These are phyloP conservation scores for Penicillium silybi DNA, from an alignment of 495 filamentous ascomycete genomes.

Conservation along the genomic window DNA sequence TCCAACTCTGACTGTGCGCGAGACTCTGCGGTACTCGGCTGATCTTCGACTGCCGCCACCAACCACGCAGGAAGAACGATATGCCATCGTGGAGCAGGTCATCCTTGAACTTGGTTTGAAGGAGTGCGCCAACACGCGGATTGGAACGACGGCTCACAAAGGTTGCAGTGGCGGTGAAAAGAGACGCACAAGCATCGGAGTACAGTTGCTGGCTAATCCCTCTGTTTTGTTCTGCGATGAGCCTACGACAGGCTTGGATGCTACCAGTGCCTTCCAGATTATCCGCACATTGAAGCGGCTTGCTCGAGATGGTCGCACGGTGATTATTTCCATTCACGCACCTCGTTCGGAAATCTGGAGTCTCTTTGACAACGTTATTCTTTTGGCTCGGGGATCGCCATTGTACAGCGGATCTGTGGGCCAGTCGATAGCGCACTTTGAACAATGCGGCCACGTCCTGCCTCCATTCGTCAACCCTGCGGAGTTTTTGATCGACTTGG, in stretches of 20 bases:
- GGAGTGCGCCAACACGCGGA: slow-evolving; percentile 67
- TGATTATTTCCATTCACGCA: slow-evolving; percentile 70
- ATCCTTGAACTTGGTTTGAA: slow-evolving; percentile 70
- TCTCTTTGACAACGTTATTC: slow-evolving; percentile 63
- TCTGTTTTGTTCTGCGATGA: slow-evolving; percentile 73
- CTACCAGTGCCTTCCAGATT: slow-evolving; percentile 70
- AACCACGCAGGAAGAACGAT: slow-evolving; percentile 53
- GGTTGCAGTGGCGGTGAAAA: slow-evolving; percentile 77
- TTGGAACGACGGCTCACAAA: slow-evolving; percentile 63
- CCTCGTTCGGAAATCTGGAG: slow-evolving; percentile 73
- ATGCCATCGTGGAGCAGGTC: slow-evolving; percentile 62
- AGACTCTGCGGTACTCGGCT: slow-evolving; percentile 67
- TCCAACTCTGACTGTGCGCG: slow-evolving; percentile 66
- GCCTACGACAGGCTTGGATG: slow-evolving; percentile 71
- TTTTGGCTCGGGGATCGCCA: slow-evolving; percentile 58
- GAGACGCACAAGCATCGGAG: slow-evolving; percentile 66
- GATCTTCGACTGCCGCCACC: slow-evolving; percentile 63
- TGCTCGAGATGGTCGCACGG: slow-evolving; percentile 61
- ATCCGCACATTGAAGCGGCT: slow-evolving; percentile 63
- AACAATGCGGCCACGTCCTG: slow-evolving; percentile 48
- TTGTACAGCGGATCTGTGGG: slow-evolving; percentile 59
- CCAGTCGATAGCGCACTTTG: slow-evolving; percentile 56
- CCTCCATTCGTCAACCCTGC: slow-evolving; percentile 71
- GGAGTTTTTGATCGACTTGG: slow-evolving; percentile 67
- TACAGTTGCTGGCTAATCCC: slow-evolving; percentile 71